Evolutionary conservation across 129 eudicot species (phyloP).

Genomic region (Scalesia atractyloides): DNA sequence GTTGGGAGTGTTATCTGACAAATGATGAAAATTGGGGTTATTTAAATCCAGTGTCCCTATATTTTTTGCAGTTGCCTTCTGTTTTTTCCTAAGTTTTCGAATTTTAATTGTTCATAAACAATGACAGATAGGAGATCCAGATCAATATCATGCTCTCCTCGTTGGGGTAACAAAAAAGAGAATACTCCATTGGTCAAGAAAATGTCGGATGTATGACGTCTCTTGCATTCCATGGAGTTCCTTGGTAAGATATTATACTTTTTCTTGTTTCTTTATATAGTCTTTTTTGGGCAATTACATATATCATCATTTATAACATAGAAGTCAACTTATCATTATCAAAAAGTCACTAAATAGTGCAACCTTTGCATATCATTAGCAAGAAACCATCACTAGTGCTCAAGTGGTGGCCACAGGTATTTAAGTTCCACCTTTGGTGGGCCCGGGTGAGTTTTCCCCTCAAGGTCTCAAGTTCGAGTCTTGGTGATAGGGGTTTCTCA

Average conservation of each 20-base stretch:
- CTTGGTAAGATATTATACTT: constrained; percentile 48
- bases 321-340: constrained; percentile 8
- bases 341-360: neutral
- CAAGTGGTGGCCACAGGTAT: no score
- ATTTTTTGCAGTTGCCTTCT: neutral
- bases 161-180: constrained; percentile 83
- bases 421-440: no score
- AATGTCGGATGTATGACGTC: constrained; percentile 61
- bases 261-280: neutral
- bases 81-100: neutral
- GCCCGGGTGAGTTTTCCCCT: no score
- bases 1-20: no score
- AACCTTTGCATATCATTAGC: constrained; percentile 1
- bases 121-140: constrained; percentile 67
- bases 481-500: no score
- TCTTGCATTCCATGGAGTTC: constrained; percentile 67
- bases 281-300: neutral
- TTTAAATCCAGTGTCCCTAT: no score
- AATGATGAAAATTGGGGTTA: no score
- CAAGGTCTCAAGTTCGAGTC: no score
- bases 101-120: constrained; percentile 1
- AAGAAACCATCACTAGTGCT: no score
- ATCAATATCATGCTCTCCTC: constrained; percentile 55
- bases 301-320: neutral
- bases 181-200: constrained; percentile 58